Evolutionary conservation across 2,329 filamentous ascomycete genomes (phyloP).

Genomic region (Pseudogymnoascus sp.): DNA sequence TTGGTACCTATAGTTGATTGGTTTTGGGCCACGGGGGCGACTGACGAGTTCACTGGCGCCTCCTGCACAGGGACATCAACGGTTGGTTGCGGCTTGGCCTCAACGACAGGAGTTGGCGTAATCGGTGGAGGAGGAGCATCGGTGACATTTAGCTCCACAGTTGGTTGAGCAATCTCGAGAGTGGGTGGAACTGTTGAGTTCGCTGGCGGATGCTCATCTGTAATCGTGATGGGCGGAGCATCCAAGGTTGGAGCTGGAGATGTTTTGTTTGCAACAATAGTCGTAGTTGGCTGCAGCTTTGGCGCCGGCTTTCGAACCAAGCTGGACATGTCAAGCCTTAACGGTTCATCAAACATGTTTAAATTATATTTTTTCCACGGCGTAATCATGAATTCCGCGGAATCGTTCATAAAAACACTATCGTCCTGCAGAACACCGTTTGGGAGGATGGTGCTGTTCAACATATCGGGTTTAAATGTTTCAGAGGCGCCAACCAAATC

Average conservation of each 20-base stretch:
- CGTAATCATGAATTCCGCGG: slow-evolving; percentile 14
- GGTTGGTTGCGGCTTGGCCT: background rate
- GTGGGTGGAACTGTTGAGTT: background rate
- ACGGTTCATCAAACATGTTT: background rate
- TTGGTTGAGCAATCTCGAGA: background rate
- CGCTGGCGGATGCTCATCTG: background rate
- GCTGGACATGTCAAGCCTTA: background rate
- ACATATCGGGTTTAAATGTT: slow-evolving; percentile 9
- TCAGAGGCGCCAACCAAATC: slow-evolving; percentile 24
- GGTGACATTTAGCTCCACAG: background rate
- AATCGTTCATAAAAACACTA: slow-evolving; percentile 11
- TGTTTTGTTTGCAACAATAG: background rate
- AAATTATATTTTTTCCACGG: slow-evolving; percentile 14
- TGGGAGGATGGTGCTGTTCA: background rate
- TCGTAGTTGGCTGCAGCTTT: background rate
- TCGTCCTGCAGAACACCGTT: background rate
- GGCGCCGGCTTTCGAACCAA: background rate
- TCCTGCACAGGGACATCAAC: background rate
- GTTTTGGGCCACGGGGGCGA: background rate
- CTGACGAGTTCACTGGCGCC: background rate
- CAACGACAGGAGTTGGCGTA: background rate
- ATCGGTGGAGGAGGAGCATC: background rate
- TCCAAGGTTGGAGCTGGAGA: background rate
- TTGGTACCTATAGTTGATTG: slow-evolving; percentile 1
- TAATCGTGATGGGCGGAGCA: background rate